These are phyloP conservation scores for Aureobasidium sp. DNA, from an alignment of 2,329 filamentous ascomycete genomes.

Conservation along the genomic window DNA sequence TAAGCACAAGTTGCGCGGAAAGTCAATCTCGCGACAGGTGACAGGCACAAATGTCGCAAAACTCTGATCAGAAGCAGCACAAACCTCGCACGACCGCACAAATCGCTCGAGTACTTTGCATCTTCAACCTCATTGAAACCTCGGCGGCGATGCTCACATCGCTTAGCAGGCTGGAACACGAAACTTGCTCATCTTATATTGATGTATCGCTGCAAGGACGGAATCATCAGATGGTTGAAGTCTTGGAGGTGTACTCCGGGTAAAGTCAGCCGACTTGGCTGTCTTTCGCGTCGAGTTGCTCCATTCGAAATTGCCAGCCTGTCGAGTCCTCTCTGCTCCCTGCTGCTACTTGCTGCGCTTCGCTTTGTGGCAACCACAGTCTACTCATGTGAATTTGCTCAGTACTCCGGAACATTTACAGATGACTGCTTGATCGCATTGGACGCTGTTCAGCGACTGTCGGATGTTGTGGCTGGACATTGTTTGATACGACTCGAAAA, in stretches of 20 bases:
- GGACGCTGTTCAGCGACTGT: no score
- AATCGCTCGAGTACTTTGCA: background rate
- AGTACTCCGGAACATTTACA: background rate
- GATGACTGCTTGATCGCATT: no score
- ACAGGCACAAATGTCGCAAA: constrained; percentile 3
- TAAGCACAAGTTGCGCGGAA: constrained; percentile 1
- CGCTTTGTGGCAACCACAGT: background rate
- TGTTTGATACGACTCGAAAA: background rate
- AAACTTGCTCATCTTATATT: constrained; percentile 8
- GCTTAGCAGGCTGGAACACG: background rate
- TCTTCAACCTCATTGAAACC: background rate
- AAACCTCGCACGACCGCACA: background rate
- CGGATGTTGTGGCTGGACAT: background rate
- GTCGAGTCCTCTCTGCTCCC: background rate
- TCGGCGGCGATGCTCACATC: background rate
- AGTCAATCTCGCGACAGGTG: background rate
- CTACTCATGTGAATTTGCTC: background rate
- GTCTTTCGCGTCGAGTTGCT: background rate
- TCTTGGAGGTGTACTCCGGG: background rate
- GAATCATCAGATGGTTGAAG: background rate
- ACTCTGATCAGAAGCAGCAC: background rate
- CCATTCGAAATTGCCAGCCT: background rate
- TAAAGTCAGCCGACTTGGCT: background rate
- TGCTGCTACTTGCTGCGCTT: background rate
- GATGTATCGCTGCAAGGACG: constrained; percentile 4